A percentile compares a stretch with the other conserved stretches of the same genome.
Conservation (phyloP, 1,139 yeast species). For the Yamadazyma blattariae region DNA sequence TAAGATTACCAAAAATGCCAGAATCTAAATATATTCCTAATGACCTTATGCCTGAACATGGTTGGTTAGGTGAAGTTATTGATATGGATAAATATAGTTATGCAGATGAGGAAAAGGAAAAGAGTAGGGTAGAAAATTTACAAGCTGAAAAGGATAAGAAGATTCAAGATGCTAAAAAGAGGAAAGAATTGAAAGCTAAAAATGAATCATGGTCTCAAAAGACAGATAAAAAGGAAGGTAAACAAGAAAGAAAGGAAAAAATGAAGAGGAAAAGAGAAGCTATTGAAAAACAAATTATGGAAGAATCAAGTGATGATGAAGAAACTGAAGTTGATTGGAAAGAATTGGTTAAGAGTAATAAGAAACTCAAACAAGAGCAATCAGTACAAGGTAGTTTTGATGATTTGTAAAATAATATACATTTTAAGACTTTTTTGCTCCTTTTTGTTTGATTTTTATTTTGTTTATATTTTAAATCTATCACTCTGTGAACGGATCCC, state of each 20-base stretch:
- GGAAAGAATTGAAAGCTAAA: constrained; percentile 47
- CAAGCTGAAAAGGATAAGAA: constrained; percentile 44
- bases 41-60: constrained; percentile 54
- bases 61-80: constrained; percentile 65
- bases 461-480: constrained; percentile 39
- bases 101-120: constrained; percentile 63
- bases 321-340: constrained; percentile 82
- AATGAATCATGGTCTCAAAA: constrained; percentile 83
- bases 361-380: constrained; percentile 49
- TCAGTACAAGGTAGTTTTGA: constrained; percentile 66
- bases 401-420: constrained; percentile 46
- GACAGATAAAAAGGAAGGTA: constrained; percentile 58
- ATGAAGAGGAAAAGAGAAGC: constrained; percentile 63
- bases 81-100: constrained; percentile 69
- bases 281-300: constrained; percentile 53
- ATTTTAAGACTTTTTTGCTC: neutral
- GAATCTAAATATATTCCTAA: constrained; percentile 60
- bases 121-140: constrained; percentile 55
- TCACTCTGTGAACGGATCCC: constrained; percentile 56
- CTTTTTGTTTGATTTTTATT: neutral
- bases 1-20: constrained; percentile 92
- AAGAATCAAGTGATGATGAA: constrained; percentile 44
- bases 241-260: constrained; percentile 61
- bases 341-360: constrained; percentile 65
- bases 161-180: constrained; percentile 45